These are phyloP conservation scores for Polyporus arcularius DNA, from an alignment of 768 basidiomycete species.

Conservation along the genomic window DNA sequence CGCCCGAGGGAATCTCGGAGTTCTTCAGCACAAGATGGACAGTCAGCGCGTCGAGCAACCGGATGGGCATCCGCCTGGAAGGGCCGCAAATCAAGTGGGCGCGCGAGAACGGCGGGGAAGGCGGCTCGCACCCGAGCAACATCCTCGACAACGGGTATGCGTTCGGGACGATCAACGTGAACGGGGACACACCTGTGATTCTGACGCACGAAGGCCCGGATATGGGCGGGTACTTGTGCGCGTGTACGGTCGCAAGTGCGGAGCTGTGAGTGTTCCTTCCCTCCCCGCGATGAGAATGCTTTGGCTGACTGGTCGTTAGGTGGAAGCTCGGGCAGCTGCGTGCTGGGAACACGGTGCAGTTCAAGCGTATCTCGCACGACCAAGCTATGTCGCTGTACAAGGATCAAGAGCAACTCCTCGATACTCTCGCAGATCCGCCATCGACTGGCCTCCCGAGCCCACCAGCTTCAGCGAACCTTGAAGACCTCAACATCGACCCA, in stretches of 20 bases:
- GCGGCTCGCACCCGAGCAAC: slow-evolving; percentile 69
- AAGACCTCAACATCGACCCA: slow-evolving; percentile 33
- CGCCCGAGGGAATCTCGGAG: slow-evolving; percentile 42
- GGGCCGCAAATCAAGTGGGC: slow-evolving; percentile 56
- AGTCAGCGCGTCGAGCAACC: slow-evolving; percentile 58
- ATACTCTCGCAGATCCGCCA: slow-evolving; percentile 17
- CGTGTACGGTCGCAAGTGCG: slow-evolving; percentile 51
- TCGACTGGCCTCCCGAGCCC: neutral
- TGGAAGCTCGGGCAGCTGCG: slow-evolving; percentile 71
- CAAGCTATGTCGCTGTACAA: slow-evolving; percentile 35
- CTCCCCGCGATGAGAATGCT: neutral
- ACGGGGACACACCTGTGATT: slow-evolving; percentile 73
- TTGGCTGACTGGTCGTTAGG: slow-evolving; percentile 31
- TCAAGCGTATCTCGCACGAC: slow-evolving; percentile 50
- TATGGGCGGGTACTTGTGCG: slow-evolving; percentile 63
- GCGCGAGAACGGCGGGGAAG: slow-evolving; percentile 58
- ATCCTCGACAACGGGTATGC: slow-evolving; percentile 65
- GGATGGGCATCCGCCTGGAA: slow-evolving; percentile 65
- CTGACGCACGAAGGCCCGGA: slow-evolving; percentile 61
- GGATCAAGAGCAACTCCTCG: slow-evolving; percentile 34
- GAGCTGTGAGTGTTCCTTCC: slow-evolving; percentile 46
- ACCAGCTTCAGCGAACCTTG: neutral
- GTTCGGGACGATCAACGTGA: slow-evolving; percentile 56
- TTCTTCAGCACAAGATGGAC: slow-evolving; percentile 58
- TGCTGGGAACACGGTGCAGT: slow-evolving; percentile 55